Evolutionary conservation across 495 filamentous ascomycete genomes (phyloP).

Genomic region (Neurospora pannonica): DNA sequence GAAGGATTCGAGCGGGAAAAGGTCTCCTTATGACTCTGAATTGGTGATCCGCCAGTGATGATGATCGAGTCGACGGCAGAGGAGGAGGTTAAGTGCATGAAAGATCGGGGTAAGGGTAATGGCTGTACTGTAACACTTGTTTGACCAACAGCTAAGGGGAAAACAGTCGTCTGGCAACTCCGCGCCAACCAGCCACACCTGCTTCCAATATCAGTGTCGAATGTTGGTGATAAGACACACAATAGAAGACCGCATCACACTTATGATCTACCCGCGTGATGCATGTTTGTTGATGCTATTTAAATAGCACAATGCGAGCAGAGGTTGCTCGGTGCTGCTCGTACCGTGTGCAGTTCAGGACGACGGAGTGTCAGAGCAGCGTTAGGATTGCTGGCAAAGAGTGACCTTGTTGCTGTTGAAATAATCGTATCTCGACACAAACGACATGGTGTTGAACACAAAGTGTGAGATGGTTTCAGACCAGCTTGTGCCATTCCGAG

Average conservation of each 20-base stretch:
- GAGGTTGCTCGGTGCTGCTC: not conserved
- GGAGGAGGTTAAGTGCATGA: not conserved
- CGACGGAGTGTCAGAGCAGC: not conserved
- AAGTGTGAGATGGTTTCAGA: too few species aligned
- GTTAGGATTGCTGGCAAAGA: not conserved
- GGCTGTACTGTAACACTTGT: not conserved
- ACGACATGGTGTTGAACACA: not conserved
- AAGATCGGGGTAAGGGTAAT: not conserved
- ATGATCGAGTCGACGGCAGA: not conserved
- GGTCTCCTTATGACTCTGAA: not conserved
- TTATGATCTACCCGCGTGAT: not conserved
- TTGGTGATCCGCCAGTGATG: not conserved
- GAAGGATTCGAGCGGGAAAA: too few species aligned
- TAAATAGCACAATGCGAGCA: not conserved
- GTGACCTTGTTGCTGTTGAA: not conserved
- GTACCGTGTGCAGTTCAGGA: not conserved
- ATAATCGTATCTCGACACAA: not conserved
- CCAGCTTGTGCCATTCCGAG: too few species aligned
- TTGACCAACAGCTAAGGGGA: not conserved
- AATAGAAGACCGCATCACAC: not conserved
- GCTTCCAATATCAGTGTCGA: not conserved
- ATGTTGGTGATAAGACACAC: not conserved
- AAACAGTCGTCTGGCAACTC: not conserved
- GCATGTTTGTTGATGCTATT: not conserved
- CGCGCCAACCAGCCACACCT: not conserved